Conservation (phyloP, 805 yeast genomes). For the Wickerhamiella cacticola region DNA sequence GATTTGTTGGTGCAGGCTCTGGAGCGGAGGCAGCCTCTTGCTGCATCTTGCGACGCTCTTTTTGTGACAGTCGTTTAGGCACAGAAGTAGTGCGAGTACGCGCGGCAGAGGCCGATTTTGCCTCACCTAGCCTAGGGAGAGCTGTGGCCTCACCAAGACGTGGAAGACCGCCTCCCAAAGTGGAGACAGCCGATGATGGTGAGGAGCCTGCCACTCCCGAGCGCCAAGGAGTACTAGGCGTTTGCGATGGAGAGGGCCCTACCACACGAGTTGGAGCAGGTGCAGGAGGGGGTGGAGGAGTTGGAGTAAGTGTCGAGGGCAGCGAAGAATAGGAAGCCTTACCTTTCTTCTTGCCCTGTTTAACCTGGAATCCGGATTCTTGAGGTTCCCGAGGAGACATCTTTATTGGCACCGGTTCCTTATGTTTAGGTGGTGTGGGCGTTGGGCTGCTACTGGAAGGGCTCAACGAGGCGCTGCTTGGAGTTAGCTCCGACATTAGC, state of each 20-base stretch:
- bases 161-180: background rate
- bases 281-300: background rate
- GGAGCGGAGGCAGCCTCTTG: background rate
- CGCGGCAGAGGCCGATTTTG: background rate
- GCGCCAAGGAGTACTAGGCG: background rate
- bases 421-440: background rate
- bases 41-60: conserved; percentile 5
- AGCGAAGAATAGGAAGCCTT: background rate
- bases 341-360: background rate
- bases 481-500: background rate
- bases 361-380: background rate
- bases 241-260: background rate
- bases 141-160: background rate
- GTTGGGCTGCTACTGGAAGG: no score
- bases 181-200: background rate
- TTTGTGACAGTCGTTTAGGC: conserved; percentile 7
- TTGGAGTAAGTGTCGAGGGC: background rate
- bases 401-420: background rate
- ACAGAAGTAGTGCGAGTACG: conserved; percentile 8
- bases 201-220: no score
- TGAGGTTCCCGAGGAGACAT: background rate
- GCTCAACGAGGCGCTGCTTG: conserved; percentile 1
- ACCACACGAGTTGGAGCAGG: background rate
- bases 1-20: conserved; percentile 3
- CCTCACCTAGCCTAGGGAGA: background rate